Evolutionary conservation across 805 yeast genomes (phyloP).

Genomic region (Millerozyma miso): DNA sequence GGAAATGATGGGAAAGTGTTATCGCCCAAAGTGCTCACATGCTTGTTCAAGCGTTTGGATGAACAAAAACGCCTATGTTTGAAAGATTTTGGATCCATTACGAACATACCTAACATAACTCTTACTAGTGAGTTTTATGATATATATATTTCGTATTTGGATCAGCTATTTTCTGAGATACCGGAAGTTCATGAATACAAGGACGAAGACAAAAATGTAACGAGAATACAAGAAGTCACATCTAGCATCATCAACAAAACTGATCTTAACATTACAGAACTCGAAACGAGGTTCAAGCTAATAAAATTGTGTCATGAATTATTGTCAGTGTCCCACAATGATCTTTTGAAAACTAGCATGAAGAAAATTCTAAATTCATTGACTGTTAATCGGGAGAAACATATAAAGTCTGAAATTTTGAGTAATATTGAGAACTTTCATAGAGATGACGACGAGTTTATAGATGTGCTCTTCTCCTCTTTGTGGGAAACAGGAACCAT

Average conservation of each 20-base stretch:
- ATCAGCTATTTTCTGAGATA: slow-evolving; percentile 20
- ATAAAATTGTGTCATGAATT: slow-evolving; percentile 23
- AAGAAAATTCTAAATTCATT: background rate
- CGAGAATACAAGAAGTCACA: slow-evolving; percentile 16
- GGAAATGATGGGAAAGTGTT: slow-evolving; percentile 6
- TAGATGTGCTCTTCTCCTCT: background rate
- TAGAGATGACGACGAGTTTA: background rate
- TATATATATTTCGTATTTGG: slow-evolving; percentile 21
- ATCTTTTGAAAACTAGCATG: slow-evolving; percentile 4
- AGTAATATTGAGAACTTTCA: background rate
- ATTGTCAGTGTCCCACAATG: slow-evolving; percentile 8
- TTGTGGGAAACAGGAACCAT: background rate
- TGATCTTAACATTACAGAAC: slow-evolving; percentile 1
- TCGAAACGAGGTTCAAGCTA: slow-evolving; percentile 11
- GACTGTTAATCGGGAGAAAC: background rate
- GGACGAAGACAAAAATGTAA: slow-evolving; percentile 24
- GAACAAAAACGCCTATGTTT: slow-evolving; percentile 3
- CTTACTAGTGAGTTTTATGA: slow-evolving; percentile 20
- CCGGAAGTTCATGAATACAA: slow-evolving; percentile 32
- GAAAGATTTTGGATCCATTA: slow-evolving; percentile 8
- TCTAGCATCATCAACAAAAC: slow-evolving; percentile 1
- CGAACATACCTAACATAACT: background rate
- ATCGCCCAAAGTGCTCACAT: slow-evolving; percentile 13
- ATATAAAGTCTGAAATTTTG: background rate
- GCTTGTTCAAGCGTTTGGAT: slow-evolving; percentile 8